These are phyloP conservation scores for Kwoniella dejecticola DNA, from an alignment of 768 basidiomycete species.

Conservation along the genomic window DNA sequence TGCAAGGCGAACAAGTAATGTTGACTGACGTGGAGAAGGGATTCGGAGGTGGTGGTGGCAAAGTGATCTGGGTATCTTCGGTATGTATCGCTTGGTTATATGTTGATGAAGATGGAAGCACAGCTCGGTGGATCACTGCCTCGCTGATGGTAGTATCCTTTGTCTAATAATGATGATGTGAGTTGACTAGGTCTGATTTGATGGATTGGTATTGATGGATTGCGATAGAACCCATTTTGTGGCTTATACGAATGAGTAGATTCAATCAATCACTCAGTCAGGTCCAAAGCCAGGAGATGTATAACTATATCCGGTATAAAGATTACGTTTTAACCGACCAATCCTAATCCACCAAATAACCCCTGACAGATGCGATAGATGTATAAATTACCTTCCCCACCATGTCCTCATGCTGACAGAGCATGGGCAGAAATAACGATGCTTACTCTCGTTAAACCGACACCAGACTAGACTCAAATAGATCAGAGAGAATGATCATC, in stretches of 20 bases:
- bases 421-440: too few species aligned
- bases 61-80: neutral
- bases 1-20: too few species aligned
- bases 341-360: neutral
- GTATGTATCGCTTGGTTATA: too few species aligned
- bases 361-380: too few species aligned
- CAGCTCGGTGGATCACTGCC: too few species aligned
- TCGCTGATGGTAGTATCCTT: neutral
- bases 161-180: neutral
- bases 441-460: too few species aligned
- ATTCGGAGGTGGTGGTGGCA: neutral
- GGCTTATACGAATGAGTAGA: neutral
- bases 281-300: neutral
- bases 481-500: neutral
- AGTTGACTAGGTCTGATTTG: too few species aligned
- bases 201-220: slow-evolving; percentile 1
- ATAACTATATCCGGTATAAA: neutral
- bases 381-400: too few species aligned
- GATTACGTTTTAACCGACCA: neutral
- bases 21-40: neutral
- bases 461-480: too few species aligned
- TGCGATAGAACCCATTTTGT: neutral
- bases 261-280: neutral
- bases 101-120: too few species aligned
- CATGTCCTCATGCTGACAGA: too few species aligned